Evolutionary conservation across 1,284 basidiomycete species (phyloP).

Genomic region (Papiliotrema flavescens): DNA sequence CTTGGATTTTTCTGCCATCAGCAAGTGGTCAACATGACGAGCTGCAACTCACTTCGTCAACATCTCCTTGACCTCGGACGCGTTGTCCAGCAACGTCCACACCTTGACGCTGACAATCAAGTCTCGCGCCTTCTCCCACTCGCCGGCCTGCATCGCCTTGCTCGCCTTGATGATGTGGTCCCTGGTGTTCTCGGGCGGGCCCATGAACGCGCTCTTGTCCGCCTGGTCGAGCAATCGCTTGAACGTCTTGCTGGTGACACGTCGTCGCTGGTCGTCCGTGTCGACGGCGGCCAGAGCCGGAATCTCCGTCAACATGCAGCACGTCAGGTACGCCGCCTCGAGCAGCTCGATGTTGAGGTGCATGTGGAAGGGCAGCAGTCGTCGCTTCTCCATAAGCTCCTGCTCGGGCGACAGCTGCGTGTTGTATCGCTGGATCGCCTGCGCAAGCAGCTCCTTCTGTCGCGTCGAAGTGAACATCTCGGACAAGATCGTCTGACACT

Average conservation of each 20-base stretch:
- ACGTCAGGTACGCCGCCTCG: slow-evolving; percentile 95
- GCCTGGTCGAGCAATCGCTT: slow-evolving; percentile 93
- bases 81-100: slow-evolving; percentile 93
- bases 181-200: slow-evolving; percentile 95
- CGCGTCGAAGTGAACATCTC: slow-evolving; percentile 96
- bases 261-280: slow-evolving; percentile 86
- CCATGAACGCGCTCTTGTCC: slow-evolving; percentile 95
- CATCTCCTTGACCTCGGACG: slow-evolving; percentile 86
- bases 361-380: slow-evolving; percentile 98
- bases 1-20: slow-evolving; percentile 79
- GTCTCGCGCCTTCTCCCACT: slow-evolving; percentile 94
- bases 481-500: slow-evolving; percentile 85
- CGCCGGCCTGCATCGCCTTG: slow-evolving; percentile 91
- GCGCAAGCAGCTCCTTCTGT: slow-evolving; percentile 94
- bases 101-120: slow-evolving; percentile 95
- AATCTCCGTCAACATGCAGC: slow-evolving; percentile 97
- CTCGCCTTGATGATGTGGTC: slow-evolving; percentile 99
- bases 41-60: slow-evolving; percentile 67
- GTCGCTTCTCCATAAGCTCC: slow-evolving; percentile 91
- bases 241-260: slow-evolving; percentile 92
- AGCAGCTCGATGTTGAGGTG: slow-evolving; percentile 98
- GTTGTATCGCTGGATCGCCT: slow-evolving; percentile 91
- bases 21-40: background rate
- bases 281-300: slow-evolving; percentile 91
- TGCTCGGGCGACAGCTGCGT: slow-evolving; percentile 80